Evolutionary conservation across 2,329 filamentous ascomycete species (phyloP), one percentile per base, ranked within the genome.

Genomic region (Aschersonia sp.): DNA sequence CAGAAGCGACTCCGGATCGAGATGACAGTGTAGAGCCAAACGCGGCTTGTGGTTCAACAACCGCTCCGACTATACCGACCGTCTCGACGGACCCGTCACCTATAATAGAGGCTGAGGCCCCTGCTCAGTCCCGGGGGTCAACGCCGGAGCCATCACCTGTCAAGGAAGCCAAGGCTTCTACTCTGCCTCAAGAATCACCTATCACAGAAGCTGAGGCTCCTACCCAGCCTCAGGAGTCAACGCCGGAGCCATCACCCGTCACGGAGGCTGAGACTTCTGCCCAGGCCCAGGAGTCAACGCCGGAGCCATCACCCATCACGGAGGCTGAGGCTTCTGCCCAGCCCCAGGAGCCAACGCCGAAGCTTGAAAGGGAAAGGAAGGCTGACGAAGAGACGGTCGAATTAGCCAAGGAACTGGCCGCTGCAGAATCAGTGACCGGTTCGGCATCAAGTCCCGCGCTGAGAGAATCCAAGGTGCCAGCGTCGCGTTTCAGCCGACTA

Each of bases 401-500:
- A 29, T 49, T 57, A 2, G 54, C 59, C 30, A 56, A 59, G n/a
- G 64, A 58, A 6, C 35, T 59, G 6, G 39, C 53, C 9, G 43
- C 32, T 12, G 53, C 55, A 3, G 47, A 51, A 3, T 46, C 51
- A 14, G 11, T 50, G 52, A 41, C 30, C 6, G 44, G 51, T n/a
- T 39, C 47, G 31, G 50, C 60, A 31, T 53, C 60, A 46, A 50
- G 57, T 33, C 87, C 94, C 58, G 72, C 83, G 51, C 79, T 98
- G 61, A 76, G 83, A 48, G 90, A 97, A 59, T 98, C 92, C 8
- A 82, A 81, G 52, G 89, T 98, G 0, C 92, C 92, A 1, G 85
- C 92, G 0, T 87, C 88, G 6, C 81, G 92, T 4, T 67, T 98
- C 46, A 84, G 89, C 42, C 78, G 92, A 48, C 68, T 98, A 30